Evolutionary conservation across 176 grass and related monocot genomes (phyloP), one percentile per base, ranked within the genome.

Genomic region (Saccharum officinarum): DNA sequence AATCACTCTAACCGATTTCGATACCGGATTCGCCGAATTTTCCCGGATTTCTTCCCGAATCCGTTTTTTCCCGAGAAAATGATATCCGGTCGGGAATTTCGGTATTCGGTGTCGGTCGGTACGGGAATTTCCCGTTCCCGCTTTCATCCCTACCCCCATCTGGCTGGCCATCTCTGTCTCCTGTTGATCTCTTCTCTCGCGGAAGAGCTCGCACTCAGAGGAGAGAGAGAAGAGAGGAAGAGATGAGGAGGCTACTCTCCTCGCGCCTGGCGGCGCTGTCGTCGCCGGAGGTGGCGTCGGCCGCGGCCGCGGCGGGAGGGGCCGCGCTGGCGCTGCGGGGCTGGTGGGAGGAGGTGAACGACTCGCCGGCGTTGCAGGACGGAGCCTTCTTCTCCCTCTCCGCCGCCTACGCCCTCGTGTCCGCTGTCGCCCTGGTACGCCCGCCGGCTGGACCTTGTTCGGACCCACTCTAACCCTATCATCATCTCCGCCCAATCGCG

Each of bases 331-430:
- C 69, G 38, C 18, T 97, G 20, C 55, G 85, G 80, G 80, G 88
- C 9, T 97, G 92, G 94, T 97, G 94, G 94, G 78, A 79, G 34
- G 85, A 94, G 44, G 74, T 97, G 68, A 97, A 94, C 62, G 87
- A 79, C 44, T 94, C 92, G 79, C 66, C 33, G 84, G 69, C 76
- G 52, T 97, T 90, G 94, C 88, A 97, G 92, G 89, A 97, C 72
- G 86, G 79, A 1, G 82, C 85, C 85, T 94, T 97, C 85, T 97
- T 86, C 86, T 97, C 91, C 49, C 94, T 97, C 54, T 80, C 82
- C 71, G 83, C 86, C 38, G 92, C 94, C 36, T 97, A 97, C 75
- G 94, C 94, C 12, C 72, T 97, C 60, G 92, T 94, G 28, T 92
- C 94, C 47, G 83, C 87, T 77, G 57, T 90, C 77, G 94, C 94